Conservation (phyloP, 2,329 filamentous ascomycete species). For the Podosphaera fusca region DNA sequence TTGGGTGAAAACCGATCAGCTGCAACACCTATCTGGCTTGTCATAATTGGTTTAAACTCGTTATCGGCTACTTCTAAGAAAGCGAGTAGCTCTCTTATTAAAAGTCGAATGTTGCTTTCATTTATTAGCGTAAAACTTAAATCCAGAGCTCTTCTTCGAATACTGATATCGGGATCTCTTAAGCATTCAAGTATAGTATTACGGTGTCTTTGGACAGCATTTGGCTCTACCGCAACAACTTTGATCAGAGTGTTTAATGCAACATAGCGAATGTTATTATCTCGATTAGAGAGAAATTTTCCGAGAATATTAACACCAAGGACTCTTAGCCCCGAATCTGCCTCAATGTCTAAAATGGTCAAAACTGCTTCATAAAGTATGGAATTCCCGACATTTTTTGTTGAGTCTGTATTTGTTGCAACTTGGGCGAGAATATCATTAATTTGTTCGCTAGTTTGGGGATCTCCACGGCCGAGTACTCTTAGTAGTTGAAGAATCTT, state of each 20-base stretch:
- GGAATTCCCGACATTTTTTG: conserved; percentile 95
- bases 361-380: conserved; percentile 94
- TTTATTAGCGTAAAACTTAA: conserved; percentile 97
- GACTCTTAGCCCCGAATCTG: conserved; percentile 80
- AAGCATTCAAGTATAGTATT: conserved; percentile 96
- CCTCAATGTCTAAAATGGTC: conserved; percentile 94
- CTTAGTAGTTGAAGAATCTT: conserved; percentile 77
- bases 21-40: conserved; percentile 88
- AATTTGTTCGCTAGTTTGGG: conserved; percentile 81
- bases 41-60: conserved; percentile 98
- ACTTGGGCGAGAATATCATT: conserved; percentile 97
- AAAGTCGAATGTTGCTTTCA: conserved; percentile 78
- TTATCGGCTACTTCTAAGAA: conserved; percentile 95
- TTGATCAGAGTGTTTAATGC: conserved; percentile 94
- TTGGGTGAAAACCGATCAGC: conserved; percentile 90
- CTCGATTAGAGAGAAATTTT: conserved; percentile 93
- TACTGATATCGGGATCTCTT: conserved; percentile 93
- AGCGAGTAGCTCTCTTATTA: conserved; percentile 78
- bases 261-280: conserved; percentile 98
- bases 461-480: conserved; percentile 68
- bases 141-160: conserved; percentile 80
- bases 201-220: conserved; percentile 86
- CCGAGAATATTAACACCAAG: conserved; percentile 94
- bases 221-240: conserved; percentile 92
- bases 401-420: conserved; percentile 90